Conservation (phyloP, 2,329 filamentous ascomycete genomes). For the Didymellaceae sp. region DNA sequence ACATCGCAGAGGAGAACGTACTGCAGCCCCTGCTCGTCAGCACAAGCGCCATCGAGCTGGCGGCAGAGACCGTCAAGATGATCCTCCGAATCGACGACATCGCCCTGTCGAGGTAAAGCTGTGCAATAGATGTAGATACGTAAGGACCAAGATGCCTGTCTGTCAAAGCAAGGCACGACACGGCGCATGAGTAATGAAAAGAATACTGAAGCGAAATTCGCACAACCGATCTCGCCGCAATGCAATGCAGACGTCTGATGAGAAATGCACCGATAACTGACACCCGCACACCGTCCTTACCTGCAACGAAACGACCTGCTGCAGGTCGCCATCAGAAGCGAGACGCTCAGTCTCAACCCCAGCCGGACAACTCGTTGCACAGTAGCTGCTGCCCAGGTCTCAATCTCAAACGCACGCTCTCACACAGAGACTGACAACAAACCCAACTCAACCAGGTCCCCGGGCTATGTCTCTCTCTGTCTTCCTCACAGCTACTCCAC, state of each 20-base stretch:
- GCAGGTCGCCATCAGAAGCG: too few species aligned
- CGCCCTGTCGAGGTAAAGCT: conserved; percentile 56
- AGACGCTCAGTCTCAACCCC: too few species aligned
- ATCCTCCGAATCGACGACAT: conserved; percentile 74
- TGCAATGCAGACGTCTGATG: background rate
- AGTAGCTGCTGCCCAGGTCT: too few species aligned
- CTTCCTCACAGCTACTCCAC: too few species aligned
- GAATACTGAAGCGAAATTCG: conserved; percentile 9
- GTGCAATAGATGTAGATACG: background rate
- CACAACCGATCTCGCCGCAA: background rate
- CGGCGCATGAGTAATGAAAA: conserved; percentile 18
- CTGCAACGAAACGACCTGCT: too few species aligned
- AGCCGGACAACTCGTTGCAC: too few species aligned
- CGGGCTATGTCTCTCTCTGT: too few species aligned
- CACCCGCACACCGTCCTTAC: too few species aligned
- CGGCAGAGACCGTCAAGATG: conserved; percentile 99
- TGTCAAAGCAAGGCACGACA: conserved; percentile 7
- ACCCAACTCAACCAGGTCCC: too few species aligned
- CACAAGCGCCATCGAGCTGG: conserved; percentile 96
- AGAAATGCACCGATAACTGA: too few species aligned
- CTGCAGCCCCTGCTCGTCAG: conserved; percentile 94
- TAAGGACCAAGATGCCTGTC: conserved; percentile 6
- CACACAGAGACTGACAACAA: too few species aligned
- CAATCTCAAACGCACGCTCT: too few species aligned
- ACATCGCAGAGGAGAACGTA: conserved; percentile 96